Evolutionary conservation across 148 eudicot species (phyloP).

Genomic region (Rhododendron williamsianum): DNA sequence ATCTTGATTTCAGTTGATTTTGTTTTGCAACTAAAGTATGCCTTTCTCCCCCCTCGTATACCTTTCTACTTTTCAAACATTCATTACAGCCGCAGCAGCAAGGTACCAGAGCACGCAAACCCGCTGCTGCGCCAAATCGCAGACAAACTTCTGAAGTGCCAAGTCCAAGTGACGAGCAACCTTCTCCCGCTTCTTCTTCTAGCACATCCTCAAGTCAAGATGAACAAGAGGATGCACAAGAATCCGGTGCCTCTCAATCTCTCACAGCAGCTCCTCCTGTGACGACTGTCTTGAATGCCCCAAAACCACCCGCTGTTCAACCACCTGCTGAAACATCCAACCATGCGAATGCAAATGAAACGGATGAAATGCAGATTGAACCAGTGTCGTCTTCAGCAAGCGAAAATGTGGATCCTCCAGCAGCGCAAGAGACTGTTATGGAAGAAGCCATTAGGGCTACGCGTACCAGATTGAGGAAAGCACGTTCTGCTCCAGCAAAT

Average conservation of each 20-base stretch:
- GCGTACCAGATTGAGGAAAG: slow-evolving; percentile 69
- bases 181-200: slow-evolving; percentile 64
- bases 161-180: slow-evolving; percentile 35
- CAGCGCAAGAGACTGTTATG: slow-evolving; percentile 45
- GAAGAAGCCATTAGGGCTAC: slow-evolving; percentile 64
- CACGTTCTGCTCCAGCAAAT: slow-evolving; percentile 24
- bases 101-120: slow-evolving; percentile 36
- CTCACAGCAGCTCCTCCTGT: slow-evolving; percentile 27
- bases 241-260: slow-evolving; percentile 22
- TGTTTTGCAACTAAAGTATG: not conserved
- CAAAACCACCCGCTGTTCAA: slow-evolving; percentile 32
- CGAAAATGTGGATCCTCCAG: slow-evolving; percentile 33
- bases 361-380: slow-evolving; percentile 37
- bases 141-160: slow-evolving; percentile 23
- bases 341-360: slow-evolving; percentile 22
- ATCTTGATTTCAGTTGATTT: not conserved
- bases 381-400: slow-evolving; percentile 26
- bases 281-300: slow-evolving; percentile 23
- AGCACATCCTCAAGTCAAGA: slow-evolving; percentile 41
- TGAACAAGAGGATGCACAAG: slow-evolving; percentile 34
- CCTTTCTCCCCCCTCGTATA: not conserved
- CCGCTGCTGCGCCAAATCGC: slow-evolving; percentile 34
- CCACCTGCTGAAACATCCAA: slow-evolving; percentile 29
- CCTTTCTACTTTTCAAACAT: not conserved
- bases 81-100: slow-evolving; percentile 48